Conservation (phyloP, 352 stramenopile species). For the Phytopythium aichiense region DNA sequence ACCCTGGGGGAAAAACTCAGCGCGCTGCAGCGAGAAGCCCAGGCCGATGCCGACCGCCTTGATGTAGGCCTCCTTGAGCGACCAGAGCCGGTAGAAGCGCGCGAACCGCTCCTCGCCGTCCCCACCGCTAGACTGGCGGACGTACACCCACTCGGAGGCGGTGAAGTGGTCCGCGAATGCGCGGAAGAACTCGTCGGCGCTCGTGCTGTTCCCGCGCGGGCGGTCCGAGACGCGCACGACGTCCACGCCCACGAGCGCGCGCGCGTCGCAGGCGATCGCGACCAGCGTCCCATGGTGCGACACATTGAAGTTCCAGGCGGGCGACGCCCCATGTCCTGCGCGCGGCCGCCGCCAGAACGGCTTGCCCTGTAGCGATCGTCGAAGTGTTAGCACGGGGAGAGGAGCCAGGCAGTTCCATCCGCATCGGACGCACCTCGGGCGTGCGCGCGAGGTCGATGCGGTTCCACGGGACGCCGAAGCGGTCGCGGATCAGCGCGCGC, state of each 20-base stretch:
- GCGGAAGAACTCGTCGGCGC: slow-evolving; percentile 44
- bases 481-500: too few relatives aligned
- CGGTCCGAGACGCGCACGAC: slow-evolving; percentile 57
- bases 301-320: slow-evolving; percentile 77
- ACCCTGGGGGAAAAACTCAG: slow-evolving; percentile 33
- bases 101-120: slow-evolving; percentile 22
- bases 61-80: slow-evolving; percentile 74
- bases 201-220: slow-evolving; percentile 20
- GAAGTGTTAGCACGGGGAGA: background rate
- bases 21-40: slow-evolving; percentile 51
- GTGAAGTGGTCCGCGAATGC: slow-evolving; percentile 62
- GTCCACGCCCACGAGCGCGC: slow-evolving; percentile 59
- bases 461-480: too few relatives aligned
- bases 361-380: slow-evolving; percentile 39
- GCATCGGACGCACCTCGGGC: too few relatives aligned
- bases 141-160: slow-evolving; percentile 51
- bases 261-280: slow-evolving; percentile 45
- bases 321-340: background rate
- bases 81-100: slow-evolving; percentile 69
- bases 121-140: slow-evolving; percentile 22
- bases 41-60: slow-evolving; percentile 70
- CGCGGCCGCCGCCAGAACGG: slow-evolving; percentile 38
- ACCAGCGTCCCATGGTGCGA: slow-evolving; percentile 72
- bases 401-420: too few relatives aligned
- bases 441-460: too few relatives aligned